A percentile compares a stretch with the other conserved stretches of the same genome.
Conservation (phyloP, 306 rosid species). For the Heteromeles arbutifolia region DNA sequence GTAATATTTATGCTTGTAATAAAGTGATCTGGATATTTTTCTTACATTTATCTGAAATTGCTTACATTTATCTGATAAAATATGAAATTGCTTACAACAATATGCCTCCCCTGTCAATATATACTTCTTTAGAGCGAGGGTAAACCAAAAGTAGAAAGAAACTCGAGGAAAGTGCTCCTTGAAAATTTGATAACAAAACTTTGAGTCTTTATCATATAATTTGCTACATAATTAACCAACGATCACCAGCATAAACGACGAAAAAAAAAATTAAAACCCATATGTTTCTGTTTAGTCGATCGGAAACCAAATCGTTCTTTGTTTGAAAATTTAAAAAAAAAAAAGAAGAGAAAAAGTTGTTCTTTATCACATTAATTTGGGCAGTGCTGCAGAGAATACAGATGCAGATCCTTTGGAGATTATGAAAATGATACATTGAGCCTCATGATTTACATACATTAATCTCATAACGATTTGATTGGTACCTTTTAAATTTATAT, state of each 20-base stretch:
- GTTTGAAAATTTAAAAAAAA: background rate
- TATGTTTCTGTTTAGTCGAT: too few relatives aligned
- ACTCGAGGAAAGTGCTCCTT: background rate
- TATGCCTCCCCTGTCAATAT: background rate
- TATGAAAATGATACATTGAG: background rate
- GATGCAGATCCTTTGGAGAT: background rate
- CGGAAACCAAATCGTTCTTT: background rate
- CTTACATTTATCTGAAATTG: too few relatives aligned
- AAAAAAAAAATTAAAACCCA: background rate
- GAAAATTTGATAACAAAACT: background rate
- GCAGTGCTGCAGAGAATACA: background rate
- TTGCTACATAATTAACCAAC: background rate
- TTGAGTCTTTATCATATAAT: background rate
- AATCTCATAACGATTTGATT: background rate
- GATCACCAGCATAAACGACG: background rate
- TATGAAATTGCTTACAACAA: background rate
- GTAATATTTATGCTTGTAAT: background rate
- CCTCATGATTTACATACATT: background rate
- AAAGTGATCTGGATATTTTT: background rate
- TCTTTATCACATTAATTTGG: background rate
- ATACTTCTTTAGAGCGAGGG: slow-evolving; percentile 7
- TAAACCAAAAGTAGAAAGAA: background rate
- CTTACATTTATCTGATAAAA: too few relatives aligned
- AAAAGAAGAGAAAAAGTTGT: background rate
- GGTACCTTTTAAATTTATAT: background rate